phyloP scores from a whole-genome alignment of 2,329 filamentous ascomycete genomes.

The Juglanconis oblonga region DNA sequence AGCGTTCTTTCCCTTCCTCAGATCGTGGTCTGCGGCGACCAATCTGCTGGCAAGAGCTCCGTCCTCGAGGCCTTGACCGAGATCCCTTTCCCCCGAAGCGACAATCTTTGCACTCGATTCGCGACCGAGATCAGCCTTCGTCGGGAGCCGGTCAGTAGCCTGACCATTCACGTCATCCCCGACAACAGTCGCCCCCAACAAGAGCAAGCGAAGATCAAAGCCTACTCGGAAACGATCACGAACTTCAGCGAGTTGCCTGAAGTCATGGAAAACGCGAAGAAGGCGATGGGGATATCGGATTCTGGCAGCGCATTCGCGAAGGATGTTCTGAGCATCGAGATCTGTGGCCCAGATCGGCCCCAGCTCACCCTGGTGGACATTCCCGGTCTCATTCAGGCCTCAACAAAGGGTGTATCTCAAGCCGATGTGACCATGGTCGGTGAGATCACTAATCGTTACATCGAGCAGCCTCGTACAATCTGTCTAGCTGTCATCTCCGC shows the following conservation, averaged over 20 bases:
- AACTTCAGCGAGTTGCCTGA: not conserved
- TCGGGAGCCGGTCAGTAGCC: not conserved
- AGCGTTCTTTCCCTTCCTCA: not conserved
- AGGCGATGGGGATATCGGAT: not conserved
- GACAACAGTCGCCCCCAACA: not conserved
- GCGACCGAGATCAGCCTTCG: slow-evolving; percentile 9
- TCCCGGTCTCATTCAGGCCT: slow-evolving; percentile 6
- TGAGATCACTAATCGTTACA: not conserved
- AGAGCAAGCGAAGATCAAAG: not conserved
- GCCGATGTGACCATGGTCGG: not conserved
- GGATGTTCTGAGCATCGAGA: not conserved
- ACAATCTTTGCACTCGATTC: slow-evolving; percentile 13
- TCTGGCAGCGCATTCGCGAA: slow-evolving; percentile 1
- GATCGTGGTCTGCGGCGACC: slow-evolving; percentile 9
- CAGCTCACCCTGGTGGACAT: slow-evolving; percentile 9
- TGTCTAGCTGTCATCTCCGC: slow-evolving; percentile 4
- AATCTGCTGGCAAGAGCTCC: slow-evolving; percentile 1
- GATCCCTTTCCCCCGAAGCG: slow-evolving; percentile 6
- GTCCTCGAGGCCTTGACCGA: slow-evolving; percentile 4
- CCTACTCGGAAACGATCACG: not conserved
- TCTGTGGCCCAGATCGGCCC: slow-evolving; percentile 5
- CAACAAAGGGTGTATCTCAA: not conserved
- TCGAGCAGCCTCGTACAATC: not conserved
- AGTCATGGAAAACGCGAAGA: slow-evolving; percentile 1
- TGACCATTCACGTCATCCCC: not conserved